Percentiles rank a stretch among this genome's conserved stretches.
Conservation (phyloP, 305 asterid genomes). For the Fraxinus dipetala region DNA sequence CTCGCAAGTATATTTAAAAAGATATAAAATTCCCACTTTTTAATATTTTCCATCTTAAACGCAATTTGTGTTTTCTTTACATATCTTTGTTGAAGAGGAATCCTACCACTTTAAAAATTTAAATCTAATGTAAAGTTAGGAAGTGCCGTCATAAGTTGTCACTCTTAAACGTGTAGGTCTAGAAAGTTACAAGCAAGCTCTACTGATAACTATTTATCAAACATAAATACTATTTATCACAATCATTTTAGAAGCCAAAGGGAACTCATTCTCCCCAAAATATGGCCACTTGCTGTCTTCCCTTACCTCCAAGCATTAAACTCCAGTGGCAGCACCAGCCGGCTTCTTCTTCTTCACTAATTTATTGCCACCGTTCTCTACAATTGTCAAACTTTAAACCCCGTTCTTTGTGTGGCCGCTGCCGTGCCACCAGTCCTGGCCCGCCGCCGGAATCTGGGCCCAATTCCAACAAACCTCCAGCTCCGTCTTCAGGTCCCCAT, state of each 20-base stretch:
- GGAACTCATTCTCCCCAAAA: constrained; percentile 3
- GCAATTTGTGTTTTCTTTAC: not conserved
- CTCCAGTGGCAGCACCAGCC: constrained; percentile 16
- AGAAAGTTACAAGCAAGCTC: not conserved
- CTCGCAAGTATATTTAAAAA: not conserved
- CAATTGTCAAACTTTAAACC: constrained; percentile 15
- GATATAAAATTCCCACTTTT: no score
- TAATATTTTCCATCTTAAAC: not conserved
- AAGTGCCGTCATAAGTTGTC: not conserved
- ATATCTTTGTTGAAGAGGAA: not conserved
- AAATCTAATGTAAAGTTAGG: no score
- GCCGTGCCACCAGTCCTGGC: constrained; percentile 42
- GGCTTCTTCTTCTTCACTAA: constrained; percentile 18
- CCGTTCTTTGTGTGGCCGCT: constrained; percentile 30
- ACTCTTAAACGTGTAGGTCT: not conserved
- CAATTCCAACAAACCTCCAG: constrained; percentile 22
- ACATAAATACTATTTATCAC: not conserved
- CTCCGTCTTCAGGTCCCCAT: constrained; percentile 40
- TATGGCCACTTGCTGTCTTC: constrained; percentile 37
- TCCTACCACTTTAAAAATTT: not conserved
- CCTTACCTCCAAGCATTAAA: constrained; percentile 24
- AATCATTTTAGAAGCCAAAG: not conserved
- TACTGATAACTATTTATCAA: not conserved
- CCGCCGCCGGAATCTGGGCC: constrained; percentile 36
- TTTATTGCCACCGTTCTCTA: constrained; percentile 34